These are phyloP conservation scores for Citrus sinensis DNA, from an alignment of 345 rosid genomes.

Conservation along the genomic window DVS_A1.0 CM039165.1:30866501-30867000, in stretches of 20 bases:
- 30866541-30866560: constrained; percentile 97
- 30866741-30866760: constrained; percentile 86
- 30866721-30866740: background rate
- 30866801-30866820: constrained; percentile 54
- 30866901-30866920: constrained; percentile 88
- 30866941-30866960: constrained; percentile 72
- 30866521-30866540: constrained; percentile 96
- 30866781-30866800: constrained; percentile 70
- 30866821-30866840: background rate
- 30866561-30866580: constrained; percentile 94
- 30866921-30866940: constrained; percentile 87
- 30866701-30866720: background rate
- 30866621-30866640: background rate
- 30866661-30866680: background rate
- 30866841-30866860: background rate
- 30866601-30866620: background rate
- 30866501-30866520: constrained; percentile 86
- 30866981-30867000: constrained; percentile 30
- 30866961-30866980: constrained; percentile 68
- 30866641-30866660: background rate
- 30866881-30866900: background rate
- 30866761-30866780: constrained; percentile 74
- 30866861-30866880: background rate
- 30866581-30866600: constrained; percentile 35
- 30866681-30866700: background rate